Conservation (phyloP, 441 rosid species). For the Populus hybrid region DNA sequence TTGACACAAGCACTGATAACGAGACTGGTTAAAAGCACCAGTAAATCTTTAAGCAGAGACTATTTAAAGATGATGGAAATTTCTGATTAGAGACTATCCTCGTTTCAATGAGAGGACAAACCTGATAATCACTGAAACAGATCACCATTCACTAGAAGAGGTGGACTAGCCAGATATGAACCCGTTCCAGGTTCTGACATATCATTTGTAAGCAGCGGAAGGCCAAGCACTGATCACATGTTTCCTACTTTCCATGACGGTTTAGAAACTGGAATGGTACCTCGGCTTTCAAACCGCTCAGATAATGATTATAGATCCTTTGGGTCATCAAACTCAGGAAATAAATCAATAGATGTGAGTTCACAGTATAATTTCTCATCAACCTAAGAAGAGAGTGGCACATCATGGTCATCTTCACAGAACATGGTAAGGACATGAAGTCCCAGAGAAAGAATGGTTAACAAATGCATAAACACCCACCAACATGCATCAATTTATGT, state of each 20-base stretch:
- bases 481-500: neutral
- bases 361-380: constrained; percentile 44
- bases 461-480: neutral
- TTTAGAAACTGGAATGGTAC: constrained; percentile 33
- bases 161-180: constrained; percentile 37
- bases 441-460: neutral
- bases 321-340: constrained; percentile 42
- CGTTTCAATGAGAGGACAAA: neutral
- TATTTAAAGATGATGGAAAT: neutral
- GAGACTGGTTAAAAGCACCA: neutral
- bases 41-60: neutral
- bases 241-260: constrained; percentile 40
- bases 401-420: constrained; percentile 37
- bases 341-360: constrained; percentile 43
- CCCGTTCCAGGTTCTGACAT: constrained; percentile 51
- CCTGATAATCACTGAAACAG: constrained; percentile 28
- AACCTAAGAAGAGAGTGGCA: constrained; percentile 37
- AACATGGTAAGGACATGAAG: constrained; percentile 33
- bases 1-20: neutral
- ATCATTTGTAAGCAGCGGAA: constrained; percentile 68
- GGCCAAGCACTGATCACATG: constrained; percentile 50
- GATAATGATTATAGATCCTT: constrained; percentile 49
- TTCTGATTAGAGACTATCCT: neutral
- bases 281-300: constrained; percentile 36
- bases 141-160: constrained; percentile 60